These are phyloP conservation scores for Grifola frondosa DNA, from an alignment of 1,284 basidiomycete species.

Conservation along the genomic window DNA sequence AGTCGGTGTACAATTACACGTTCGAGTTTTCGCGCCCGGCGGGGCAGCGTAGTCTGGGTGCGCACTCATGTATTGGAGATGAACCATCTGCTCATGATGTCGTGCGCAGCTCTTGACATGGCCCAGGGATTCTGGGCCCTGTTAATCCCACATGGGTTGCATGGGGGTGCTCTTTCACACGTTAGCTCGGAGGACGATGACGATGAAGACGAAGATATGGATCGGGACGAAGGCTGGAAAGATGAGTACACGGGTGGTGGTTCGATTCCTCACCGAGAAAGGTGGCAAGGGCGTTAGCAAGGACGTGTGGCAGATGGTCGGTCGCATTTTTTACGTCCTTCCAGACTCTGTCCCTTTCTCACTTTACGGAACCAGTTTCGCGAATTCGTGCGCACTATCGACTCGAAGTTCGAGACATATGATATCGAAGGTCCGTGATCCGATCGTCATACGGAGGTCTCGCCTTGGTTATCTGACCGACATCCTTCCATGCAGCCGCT, in stretches of 20 bases:
- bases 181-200: slow-evolving; percentile 36
- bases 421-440: slow-evolving; percentile 75
- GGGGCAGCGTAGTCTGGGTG: slow-evolving; percentile 74
- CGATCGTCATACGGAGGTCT: not conserved
- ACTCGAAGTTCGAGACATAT: slow-evolving; percentile 78
- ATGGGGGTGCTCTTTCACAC: slow-evolving; percentile 66
- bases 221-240: slow-evolving; percentile 60
- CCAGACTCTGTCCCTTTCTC: not conserved
- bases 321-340: slow-evolving; percentile 18
- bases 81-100: not conserved
- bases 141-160: slow-evolving; percentile 78
- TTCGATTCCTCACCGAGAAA: slow-evolving; percentile 76
- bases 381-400: slow-evolving; percentile 81
- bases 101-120: slow-evolving; percentile 57
- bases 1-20: slow-evolving; percentile 84
- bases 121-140: slow-evolving; percentile 86
- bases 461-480: slow-evolving; percentile 1
- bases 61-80: no score
- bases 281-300: slow-evolving; percentile 85
- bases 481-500: slow-evolving; percentile 51
- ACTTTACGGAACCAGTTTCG: slow-evolving; percentile 53
- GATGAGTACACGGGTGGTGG: slow-evolving; percentile 76
- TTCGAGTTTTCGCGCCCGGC: slow-evolving; percentile 83
- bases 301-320: slow-evolving; percentile 91
- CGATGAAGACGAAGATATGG: slow-evolving; percentile 44